These are phyloP conservation scores for Penicillium paxilli DNA, from an alignment of 495 filamentous ascomycete genomes.

Conservation along the genomic window DNA sequence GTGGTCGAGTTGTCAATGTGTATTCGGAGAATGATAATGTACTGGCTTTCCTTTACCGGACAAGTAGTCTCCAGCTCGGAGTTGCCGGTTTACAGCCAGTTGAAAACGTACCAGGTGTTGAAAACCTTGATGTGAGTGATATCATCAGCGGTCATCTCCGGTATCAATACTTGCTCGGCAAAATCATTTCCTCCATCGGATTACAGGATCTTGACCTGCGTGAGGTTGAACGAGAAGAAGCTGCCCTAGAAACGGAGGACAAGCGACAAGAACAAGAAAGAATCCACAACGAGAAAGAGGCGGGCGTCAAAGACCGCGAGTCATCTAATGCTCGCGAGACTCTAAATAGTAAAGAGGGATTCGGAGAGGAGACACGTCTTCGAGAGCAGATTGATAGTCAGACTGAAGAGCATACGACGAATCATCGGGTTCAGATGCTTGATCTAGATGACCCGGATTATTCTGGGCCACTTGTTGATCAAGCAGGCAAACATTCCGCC, in stretches of 20 bases:
- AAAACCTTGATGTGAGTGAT: conserved; percentile 74
- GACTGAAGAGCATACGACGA: conserved; percentile 51
- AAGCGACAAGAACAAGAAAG: conserved; percentile 50
- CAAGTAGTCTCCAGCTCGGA: conserved; percentile 72
- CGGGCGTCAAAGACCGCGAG: conserved; percentile 39
- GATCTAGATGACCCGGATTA: conserved; percentile 25
- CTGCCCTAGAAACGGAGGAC: conserved; percentile 57
- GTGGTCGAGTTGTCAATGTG: conserved; percentile 73
- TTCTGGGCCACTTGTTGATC: conserved; percentile 16
- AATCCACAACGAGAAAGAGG: conserved; percentile 47
- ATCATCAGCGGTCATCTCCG: conserved; percentile 70
- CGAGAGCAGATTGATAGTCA: conserved; percentile 48
- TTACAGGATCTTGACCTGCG: conserved; percentile 60
- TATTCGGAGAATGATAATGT: conserved; percentile 77
- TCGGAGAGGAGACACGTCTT: conserved; percentile 37
- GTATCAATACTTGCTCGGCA: conserved; percentile 68
- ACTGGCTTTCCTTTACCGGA: conserved; percentile 75
- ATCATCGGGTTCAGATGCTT: conserved; percentile 26
- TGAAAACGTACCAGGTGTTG: conserved; percentile 63
- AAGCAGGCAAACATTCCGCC: conserved; percentile 23
- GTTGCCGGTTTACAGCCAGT: conserved; percentile 74
- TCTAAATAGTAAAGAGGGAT: conserved; percentile 32
- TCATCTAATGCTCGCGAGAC: conserved; percentile 29
- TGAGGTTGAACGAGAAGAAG: conserved; percentile 60
- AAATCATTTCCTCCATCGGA: conserved; percentile 66